phyloP scores from a whole-genome alignment of 352 stramenopile genomes.

The Pythium folliculosum region DNA sequence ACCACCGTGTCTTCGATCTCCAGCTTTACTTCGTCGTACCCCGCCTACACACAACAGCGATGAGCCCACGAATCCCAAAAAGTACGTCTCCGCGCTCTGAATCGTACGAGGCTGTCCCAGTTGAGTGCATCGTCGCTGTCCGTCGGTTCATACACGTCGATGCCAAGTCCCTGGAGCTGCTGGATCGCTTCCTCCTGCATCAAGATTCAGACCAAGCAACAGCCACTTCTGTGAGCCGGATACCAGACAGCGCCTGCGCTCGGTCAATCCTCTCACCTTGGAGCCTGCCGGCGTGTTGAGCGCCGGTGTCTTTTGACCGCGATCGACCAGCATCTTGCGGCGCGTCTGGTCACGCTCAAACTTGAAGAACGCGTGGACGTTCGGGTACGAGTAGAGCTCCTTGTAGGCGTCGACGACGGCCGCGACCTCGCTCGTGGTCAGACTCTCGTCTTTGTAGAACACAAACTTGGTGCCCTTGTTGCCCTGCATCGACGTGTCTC shows the following conservation, averaged over 20 bases:
- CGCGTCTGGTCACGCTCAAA: slow-evolving; percentile 64
- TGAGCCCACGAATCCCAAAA: background rate
- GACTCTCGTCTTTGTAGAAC: slow-evolving; percentile 86
- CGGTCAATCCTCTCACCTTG: slow-evolving; percentile 36
- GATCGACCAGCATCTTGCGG: slow-evolving; percentile 51
- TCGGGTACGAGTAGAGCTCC: slow-evolving; percentile 78
- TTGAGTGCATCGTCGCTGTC: slow-evolving; percentile 62
- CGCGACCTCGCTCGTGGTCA: slow-evolving; percentile 69
- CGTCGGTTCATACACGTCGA: slow-evolving; percentile 77
- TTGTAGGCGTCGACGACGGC: slow-evolving; percentile 85
- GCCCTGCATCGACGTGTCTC: slow-evolving; percentile 46
- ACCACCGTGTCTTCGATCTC: slow-evolving; percentile 93
- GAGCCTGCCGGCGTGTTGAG: slow-evolving; percentile 30
- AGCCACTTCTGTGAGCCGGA: background rate
- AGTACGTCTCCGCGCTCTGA: too few species aligned
- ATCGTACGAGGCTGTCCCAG: slow-evolving; percentile 78
- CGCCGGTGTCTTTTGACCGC: slow-evolving; percentile 18
- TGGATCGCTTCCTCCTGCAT: slow-evolving; percentile 77
- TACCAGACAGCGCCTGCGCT: background rate
- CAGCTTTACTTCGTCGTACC: slow-evolving; percentile 89
- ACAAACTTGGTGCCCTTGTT: slow-evolving; percentile 60
- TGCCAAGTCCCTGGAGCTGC: slow-evolving; percentile 74
- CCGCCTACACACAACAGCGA: slow-evolving; percentile 46
- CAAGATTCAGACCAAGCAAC: slow-evolving; percentile 1
- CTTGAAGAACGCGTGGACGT: slow-evolving; percentile 74